These are phyloP conservation scores for Cytospora schulzeri DNA, from an alignment of 2,329 filamentous ascomycete species.

Conservation along the genomic window DNA sequence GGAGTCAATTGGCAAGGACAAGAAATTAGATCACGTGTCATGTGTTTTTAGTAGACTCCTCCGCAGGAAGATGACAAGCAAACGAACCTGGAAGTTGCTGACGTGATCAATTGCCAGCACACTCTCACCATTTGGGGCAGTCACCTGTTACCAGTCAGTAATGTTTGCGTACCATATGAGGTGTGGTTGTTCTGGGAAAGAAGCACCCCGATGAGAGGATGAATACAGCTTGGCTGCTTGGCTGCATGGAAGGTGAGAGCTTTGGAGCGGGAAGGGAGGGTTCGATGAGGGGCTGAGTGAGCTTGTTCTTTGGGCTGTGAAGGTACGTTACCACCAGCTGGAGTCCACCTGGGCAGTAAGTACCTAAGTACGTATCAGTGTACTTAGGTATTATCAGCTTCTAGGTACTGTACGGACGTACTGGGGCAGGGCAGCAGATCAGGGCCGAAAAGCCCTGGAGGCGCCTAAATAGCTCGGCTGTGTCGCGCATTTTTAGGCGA, in stretches of 20 bases:
- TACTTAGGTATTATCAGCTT: too few species aligned
- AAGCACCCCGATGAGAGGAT: not conserved
- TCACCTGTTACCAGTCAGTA: not conserved
- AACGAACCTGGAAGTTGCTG: too few species aligned
- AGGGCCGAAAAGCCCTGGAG: not conserved
- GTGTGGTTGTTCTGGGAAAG: not conserved
- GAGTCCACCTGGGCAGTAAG: too few species aligned
- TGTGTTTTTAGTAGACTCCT: not conserved
- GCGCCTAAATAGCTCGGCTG: not conserved
- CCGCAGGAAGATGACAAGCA: too few species aligned
- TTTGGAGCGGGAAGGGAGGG: not conserved
- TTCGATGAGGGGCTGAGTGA: not conserved
- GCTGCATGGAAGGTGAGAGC: not conserved
- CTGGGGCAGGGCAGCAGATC: not conserved
- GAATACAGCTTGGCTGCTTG: too few species aligned
- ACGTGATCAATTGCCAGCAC: not conserved
- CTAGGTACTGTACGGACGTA: too few species aligned
- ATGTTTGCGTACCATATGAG: not conserved
- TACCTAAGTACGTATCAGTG: too few species aligned
- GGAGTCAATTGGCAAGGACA: not conserved
- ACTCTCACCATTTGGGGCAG: too few species aligned
- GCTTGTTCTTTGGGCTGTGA: not conserved
- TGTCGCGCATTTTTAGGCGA: constrained; percentile 1
- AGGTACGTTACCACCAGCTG: not conserved
- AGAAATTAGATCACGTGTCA: not conserved